A percentile compares a stretch with the other conserved stretches of the same genome.
Conservation (phyloP, 2,329 filamentous ascomycete genomes). For the Hyphodiscus sp. region DNA sequence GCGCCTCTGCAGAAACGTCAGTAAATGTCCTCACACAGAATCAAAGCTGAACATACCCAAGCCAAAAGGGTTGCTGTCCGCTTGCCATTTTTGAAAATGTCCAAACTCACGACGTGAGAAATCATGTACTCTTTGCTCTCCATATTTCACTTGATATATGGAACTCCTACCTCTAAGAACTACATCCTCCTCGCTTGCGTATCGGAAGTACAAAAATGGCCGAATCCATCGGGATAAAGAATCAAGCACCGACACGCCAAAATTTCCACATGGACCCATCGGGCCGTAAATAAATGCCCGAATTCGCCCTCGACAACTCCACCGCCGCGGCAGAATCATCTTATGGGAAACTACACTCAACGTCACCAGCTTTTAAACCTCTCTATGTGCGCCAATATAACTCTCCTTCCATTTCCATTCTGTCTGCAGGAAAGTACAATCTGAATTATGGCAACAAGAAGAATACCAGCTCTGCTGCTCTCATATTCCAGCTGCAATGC, state of each 20-base stretch:
- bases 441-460: conserved; percentile 16
- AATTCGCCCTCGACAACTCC: background rate
- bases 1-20: conserved; percentile 31
- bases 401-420: background rate
- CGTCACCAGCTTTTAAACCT: background rate
- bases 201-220: conserved; percentile 1
- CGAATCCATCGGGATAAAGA: background rate
- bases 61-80: conserved; percentile 39
- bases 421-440: background rate
- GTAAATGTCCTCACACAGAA: background rate
- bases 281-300: conserved; percentile 1
- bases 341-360: background rate
- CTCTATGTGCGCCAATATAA: background rate
- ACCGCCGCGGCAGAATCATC: background rate
- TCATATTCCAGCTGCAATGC: conserved; percentile 9
- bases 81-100: conserved; percentile 8
- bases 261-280: background rate
- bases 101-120: background rate
- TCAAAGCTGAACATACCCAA: conserved; percentile 30
- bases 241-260: background rate
- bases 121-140: background rate
- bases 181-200: background rate
- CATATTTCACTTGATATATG: background rate
- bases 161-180: background rate
- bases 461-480: conserved; percentile 15